phyloP scores from a whole-genome alignment of 2,329 filamentous ascomycete genomes.

The Dryadomyces quercus-mongolicae region DNA sequence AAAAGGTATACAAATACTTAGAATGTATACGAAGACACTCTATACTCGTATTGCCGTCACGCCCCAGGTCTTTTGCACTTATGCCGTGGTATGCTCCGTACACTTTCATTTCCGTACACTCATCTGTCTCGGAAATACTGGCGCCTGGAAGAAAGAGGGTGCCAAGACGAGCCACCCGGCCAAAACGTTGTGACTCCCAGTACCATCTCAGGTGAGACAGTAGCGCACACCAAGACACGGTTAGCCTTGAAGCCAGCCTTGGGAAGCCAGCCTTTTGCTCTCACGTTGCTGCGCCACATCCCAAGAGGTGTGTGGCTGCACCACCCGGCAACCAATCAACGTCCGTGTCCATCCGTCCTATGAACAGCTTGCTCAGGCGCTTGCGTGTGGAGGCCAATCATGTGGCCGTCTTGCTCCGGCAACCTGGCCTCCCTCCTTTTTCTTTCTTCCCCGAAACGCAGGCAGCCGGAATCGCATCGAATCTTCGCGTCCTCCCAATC shows the following conservation, averaged over 20 bases:
- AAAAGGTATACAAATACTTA: too few species aligned
- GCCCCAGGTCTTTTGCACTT: too few species aligned
- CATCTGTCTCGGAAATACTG: too few species aligned
- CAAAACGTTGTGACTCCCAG: constrained; percentile 16
- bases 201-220: constrained; percentile 19
- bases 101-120: too few species aligned
- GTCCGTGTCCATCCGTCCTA: background rate
- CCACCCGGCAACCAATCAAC: background rate
- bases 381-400: background rate
- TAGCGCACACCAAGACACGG: constrained; percentile 15
- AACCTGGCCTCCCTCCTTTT: background rate
- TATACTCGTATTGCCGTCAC: too few species aligned
- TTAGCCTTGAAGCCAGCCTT: background rate
- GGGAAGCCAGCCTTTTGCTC: background rate
- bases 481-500: background rate
- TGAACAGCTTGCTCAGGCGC: background rate
- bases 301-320: background rate
- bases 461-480: background rate
- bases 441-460: background rate
- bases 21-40: too few species aligned
- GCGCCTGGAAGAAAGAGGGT: background rate
- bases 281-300: background rate
- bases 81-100: too few species aligned
- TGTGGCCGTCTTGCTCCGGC: background rate
- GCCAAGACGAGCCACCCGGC: background rate